Percentiles rank a stretch among this genome's conserved stretches.
phyloP scores from a whole-genome alignment of 768 basidiomycete genomes.

The Macrocybe gigantea region DNA sequence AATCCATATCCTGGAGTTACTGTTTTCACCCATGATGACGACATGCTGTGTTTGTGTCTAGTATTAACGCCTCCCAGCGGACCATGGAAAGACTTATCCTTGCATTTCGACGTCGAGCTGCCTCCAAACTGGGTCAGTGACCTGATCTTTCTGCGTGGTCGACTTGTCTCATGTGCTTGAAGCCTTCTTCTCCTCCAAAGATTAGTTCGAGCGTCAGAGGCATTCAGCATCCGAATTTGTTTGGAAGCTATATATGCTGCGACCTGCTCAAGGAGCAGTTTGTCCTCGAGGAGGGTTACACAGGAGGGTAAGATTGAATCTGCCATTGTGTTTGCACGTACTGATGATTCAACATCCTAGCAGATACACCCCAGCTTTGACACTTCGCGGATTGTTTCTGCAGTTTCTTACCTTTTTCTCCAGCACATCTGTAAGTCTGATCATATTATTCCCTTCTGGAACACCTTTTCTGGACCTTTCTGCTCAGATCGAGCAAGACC shows the following conservation, averaged over 20 bases:
- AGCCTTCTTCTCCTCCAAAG: constrained; percentile 32
- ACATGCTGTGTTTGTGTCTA: constrained; percentile 35
- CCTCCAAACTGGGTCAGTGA: constrained; percentile 31
- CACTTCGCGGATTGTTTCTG: constrained; percentile 38
- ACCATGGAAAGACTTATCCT: constrained; percentile 35
- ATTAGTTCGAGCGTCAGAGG: constrained; percentile 25
- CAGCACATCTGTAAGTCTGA: constrained; percentile 22
- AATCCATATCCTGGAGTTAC: constrained; percentile 38
- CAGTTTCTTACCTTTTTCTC: constrained; percentile 41
- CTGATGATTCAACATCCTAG: neutral
- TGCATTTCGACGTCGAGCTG: constrained; percentile 35
- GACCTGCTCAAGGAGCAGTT: constrained; percentile 28
- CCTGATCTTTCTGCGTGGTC: neutral
- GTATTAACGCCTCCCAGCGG: constrained; percentile 39
- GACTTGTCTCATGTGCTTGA: neutral
- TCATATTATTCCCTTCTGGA: neutral
- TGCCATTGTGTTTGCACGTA: no score
- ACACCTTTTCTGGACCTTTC: neutral
- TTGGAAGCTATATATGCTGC: constrained; percentile 34
- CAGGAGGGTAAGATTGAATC: constrained; percentile 24
- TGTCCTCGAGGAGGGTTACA: constrained; percentile 22
- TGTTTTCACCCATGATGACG: constrained; percentile 34
- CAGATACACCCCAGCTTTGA: constrained; percentile 39
- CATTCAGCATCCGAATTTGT: constrained; percentile 37
- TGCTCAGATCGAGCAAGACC: constrained; percentile 29